A percentile compares a stretch with the other conserved stretches of the same genome.
Conservation (phyloP, 2,329 filamentous ascomycete species). For the Colletotrichum navitas region DNA sequence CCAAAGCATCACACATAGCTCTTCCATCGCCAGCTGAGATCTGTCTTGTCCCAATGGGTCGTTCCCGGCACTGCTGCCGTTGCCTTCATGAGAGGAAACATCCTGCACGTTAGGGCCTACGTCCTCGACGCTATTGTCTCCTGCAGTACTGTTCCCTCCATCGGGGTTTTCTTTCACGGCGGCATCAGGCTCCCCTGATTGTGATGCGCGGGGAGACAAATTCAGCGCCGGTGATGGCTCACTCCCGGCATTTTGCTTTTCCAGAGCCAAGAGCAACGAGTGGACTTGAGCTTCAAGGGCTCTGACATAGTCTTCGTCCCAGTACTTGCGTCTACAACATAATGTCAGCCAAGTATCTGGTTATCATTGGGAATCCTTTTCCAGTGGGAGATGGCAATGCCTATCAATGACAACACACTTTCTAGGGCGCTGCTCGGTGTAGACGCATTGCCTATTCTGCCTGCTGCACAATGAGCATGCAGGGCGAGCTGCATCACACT, state of each 20-base stretch:
- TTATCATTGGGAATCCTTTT: neutral
- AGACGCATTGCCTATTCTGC: slow-evolving; percentile 40
- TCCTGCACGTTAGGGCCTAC: neutral
- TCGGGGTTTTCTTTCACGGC: neutral
- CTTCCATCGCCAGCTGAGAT: slow-evolving; percentile 42
- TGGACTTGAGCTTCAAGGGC: slow-evolving; percentile 43
- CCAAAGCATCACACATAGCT: slow-evolving; percentile 43
- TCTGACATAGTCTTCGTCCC: slow-evolving; percentile 44
- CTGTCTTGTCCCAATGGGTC: slow-evolving; percentile 22
- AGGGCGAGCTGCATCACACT: slow-evolving; percentile 43
- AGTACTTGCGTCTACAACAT: slow-evolving; percentile 41
- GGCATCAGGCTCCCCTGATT: slow-evolving; percentile 6
- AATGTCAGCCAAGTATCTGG: slow-evolving; percentile 6
- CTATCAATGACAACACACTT: slow-evolving; percentile 19
- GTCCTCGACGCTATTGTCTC: neutral
- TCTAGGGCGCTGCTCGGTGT: slow-evolving; percentile 33
- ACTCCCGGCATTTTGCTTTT: slow-evolving; percentile 29
- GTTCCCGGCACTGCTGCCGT: neutral
- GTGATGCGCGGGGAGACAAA: slow-evolving; percentile 12
- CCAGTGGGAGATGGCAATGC: neutral
- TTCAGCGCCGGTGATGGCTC: slow-evolving; percentile 20
- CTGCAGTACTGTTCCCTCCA: neutral
- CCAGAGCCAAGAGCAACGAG: slow-evolving; percentile 37
- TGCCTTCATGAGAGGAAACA: neutral
- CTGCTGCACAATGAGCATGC: slow-evolving; percentile 40